Conservation (phyloP, 257 asterid genomes). For the Plantago elongata region DNA sequence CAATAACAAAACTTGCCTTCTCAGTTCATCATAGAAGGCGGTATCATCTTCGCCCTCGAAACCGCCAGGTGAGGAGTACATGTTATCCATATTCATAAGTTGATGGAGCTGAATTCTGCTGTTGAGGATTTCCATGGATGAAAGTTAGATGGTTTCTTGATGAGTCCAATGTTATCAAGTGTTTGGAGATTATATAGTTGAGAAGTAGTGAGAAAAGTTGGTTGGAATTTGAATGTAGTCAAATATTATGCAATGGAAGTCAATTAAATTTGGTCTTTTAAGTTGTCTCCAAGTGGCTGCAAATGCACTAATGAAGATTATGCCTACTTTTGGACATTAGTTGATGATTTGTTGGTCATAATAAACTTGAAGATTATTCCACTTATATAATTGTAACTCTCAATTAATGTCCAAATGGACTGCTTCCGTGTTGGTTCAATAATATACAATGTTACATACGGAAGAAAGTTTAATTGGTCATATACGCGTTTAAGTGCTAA, state of each 20-base stretch:
- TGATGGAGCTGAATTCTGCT: constrained; percentile 17
- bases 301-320: constrained; percentile 33
- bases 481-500: too few species aligned
- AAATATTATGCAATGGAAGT: constrained; percentile 21
- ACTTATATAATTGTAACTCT: too few species aligned
- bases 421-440: too few species aligned
- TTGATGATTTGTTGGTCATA: background rate
- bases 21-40: constrained; percentile 47
- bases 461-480: too few species aligned
- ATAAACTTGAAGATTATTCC: too few species aligned
- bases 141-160: constrained; percentile 3
- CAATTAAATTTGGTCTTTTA: constrained; percentile 20
- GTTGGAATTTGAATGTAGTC: constrained; percentile 29
- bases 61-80: constrained; percentile 26
- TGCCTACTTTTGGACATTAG: constrained; percentile 38
- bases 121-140: constrained; percentile 32
- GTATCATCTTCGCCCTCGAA: constrained; percentile 48
- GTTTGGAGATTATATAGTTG: constrained; percentile 12
- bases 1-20: constrained; percentile 42
- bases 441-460: too few species aligned
- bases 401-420: too few species aligned
- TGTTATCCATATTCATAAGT: constrained; percentile 10
- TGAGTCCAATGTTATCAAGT: background rate
- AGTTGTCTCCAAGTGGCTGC: constrained; percentile 34
- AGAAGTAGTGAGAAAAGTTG: constrained; percentile 8